Evolutionary conservation across 371 early-diverging fungal species (phyloP).

Genomic region (Actinomucor elegans): DNA sequence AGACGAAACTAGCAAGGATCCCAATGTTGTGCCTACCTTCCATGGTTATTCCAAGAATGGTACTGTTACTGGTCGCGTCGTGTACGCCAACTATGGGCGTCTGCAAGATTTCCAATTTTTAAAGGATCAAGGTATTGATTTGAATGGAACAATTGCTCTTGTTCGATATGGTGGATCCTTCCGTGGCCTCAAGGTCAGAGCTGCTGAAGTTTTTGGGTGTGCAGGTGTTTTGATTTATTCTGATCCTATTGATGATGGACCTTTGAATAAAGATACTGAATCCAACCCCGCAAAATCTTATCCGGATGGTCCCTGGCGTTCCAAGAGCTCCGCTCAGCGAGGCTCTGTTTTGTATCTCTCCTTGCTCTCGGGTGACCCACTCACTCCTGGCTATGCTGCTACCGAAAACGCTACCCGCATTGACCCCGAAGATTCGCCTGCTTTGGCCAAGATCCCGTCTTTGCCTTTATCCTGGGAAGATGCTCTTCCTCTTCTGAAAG

Average conservation of each 20-base stretch:
- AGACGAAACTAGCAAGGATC: constrained; percentile 47
- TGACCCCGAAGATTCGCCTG: constrained; percentile 42
- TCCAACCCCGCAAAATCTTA: constrained; percentile 51
- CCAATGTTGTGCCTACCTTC: constrained; percentile 57
- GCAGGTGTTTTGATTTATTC: constrained; percentile 63
- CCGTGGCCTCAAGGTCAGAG: constrained; percentile 66
- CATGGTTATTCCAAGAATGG: constrained; percentile 68
- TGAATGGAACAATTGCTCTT: constrained; percentile 60
- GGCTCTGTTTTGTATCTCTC: constrained; percentile 61
- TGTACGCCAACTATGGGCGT: constrained; percentile 71
- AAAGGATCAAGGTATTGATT: constrained; percentile 40
- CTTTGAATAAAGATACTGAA: constrained; percentile 14
- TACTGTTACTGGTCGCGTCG: constrained; percentile 56
- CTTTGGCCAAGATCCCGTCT: constrained; percentile 63
- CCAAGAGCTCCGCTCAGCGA: constrained; percentile 62
- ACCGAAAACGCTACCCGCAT: constrained; percentile 56
- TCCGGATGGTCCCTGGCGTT: constrained; percentile 70
- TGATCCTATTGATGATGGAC: constrained; percentile 66
- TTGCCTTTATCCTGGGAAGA: constrained; percentile 70
- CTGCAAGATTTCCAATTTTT: constrained; percentile 60
- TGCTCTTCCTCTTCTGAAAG: constrained; percentile 58
- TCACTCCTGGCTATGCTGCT: constrained; percentile 66
- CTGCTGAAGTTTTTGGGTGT: constrained; percentile 60
- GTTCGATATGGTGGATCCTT: constrained; percentile 63
- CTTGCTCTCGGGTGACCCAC: constrained; percentile 61